Percentiles rank a stretch among this genome's conserved stretches.
Conservation (phyloP, 2,329 filamentous ascomycete species). For the Tothia fuscella region DNA sequence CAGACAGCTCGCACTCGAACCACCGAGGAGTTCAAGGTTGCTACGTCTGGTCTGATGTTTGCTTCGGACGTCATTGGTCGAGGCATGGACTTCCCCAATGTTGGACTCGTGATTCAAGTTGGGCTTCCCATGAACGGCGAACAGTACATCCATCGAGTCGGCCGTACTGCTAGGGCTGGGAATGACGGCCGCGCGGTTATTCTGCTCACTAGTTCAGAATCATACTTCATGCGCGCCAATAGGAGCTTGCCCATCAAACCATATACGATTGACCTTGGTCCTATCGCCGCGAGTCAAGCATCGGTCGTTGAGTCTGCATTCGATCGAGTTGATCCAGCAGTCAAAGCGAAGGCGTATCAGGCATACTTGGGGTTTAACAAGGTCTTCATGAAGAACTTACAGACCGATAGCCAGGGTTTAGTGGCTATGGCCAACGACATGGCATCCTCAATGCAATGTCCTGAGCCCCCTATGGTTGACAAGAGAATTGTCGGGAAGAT, state of each 20-base stretch:
- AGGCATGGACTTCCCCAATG: constrained; percentile 87
- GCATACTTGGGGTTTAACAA: constrained; percentile 38
- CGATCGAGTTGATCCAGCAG: neutral
- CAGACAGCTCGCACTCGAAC: constrained; percentile 82
- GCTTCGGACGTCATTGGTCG: constrained; percentile 93
- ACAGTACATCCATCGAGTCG: constrained; percentile 95
- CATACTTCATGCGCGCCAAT: constrained; percentile 39
- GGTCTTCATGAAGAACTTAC: constrained; percentile 26
- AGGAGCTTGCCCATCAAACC: constrained; percentile 38
- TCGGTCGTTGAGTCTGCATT: neutral
- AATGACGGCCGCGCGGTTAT: constrained; percentile 48
- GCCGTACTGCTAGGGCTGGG: constrained; percentile 53
- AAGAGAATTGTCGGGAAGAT: constrained; percentile 35
- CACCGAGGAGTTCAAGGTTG: constrained; percentile 81
- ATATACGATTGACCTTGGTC: constrained; percentile 29
- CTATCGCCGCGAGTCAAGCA: constrained; percentile 22
- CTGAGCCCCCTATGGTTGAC: constrained; percentile 34
- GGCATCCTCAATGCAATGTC: constrained; percentile 31
- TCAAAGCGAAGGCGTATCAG: constrained; percentile 29
- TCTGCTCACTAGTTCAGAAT: constrained; percentile 39
- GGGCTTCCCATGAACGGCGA: constrained; percentile 92
- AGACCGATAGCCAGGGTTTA: constrained; percentile 27
- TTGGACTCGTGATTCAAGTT: constrained; percentile 88
- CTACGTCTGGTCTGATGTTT: constrained; percentile 69
- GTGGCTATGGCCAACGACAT: constrained; percentile 33